Conservation (phyloP, 2,329 filamentous ascomycete genomes). For the Cercospora berteroae region DNA sequence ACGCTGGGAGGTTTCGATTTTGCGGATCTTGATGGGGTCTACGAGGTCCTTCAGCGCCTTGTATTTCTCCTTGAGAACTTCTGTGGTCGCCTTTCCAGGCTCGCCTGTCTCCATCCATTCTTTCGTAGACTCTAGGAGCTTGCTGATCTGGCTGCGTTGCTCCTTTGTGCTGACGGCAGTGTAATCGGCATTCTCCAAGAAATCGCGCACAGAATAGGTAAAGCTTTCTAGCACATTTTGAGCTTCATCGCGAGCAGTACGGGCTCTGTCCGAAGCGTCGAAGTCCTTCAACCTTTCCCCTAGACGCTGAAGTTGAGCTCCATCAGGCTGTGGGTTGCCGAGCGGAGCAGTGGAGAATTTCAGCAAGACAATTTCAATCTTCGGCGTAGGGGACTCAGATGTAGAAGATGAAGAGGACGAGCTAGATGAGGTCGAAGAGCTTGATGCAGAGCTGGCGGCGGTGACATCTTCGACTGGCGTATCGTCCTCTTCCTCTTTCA, state of each 20-base stretch:
- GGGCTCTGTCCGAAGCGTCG: conserved; percentile 76
- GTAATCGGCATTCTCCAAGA: conserved; percentile 75
- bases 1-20: conserved; percentile 68
- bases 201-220: conserved; percentile 83
- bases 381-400: conserved; percentile 43
- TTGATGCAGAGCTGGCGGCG: conserved; percentile 24
- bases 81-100: conserved; percentile 70
- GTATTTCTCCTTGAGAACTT: conserved; percentile 72
- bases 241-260: conserved; percentile 75
- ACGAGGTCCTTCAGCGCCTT: conserved; percentile 76
- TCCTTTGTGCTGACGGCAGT: conserved; percentile 66
- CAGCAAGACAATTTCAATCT: conserved; percentile 54
- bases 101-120: conserved; percentile 82
- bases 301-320: conserved; percentile 58
- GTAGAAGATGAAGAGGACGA: conserved; percentile 48
- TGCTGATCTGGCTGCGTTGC: conserved; percentile 65
- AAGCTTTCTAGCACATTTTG: conserved; percentile 91
- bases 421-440: conserved; percentile 38
- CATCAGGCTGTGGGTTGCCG: conserved; percentile 56
- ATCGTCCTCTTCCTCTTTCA: conserved; percentile 60
- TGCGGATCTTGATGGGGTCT: conserved; percentile 71
- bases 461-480: conserved; percentile 43
- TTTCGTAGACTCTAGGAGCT: conserved; percentile 66
- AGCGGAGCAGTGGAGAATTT: conserved; percentile 46
- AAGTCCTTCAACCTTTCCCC: conserved; percentile 75